These are phyloP conservation scores for Sequoiadendron giganteum DNA, from an alignment of 75 land plant genomes.

Conservation along the genomic window DNA sequence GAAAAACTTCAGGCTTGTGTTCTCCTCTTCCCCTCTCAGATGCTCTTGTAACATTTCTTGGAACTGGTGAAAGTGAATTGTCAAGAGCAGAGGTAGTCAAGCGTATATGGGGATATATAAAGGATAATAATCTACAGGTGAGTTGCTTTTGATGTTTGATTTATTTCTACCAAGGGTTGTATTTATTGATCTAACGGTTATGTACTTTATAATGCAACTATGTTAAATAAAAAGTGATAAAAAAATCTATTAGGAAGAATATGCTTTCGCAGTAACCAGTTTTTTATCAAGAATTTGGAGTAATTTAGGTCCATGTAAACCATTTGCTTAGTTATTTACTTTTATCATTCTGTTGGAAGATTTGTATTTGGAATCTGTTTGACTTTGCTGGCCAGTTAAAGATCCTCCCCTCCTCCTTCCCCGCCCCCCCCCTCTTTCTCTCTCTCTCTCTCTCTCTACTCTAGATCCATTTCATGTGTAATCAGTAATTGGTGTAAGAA, in stretches of 20 bases:
- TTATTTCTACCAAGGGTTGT: not conserved
- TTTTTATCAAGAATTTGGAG: not conserved
- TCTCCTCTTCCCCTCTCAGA: conserved; percentile 83
- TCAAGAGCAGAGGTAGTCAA: conserved; percentile 73
- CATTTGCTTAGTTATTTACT: not conserved
- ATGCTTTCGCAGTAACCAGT: not conserved
- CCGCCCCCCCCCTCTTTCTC: too few relatives aligned
- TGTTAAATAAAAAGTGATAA: not conserved
- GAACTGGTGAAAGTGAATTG: conserved; percentile 74
- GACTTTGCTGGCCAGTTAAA: not conserved
- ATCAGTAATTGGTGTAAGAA: not conserved
- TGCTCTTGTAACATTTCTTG: conserved; percentile 69
- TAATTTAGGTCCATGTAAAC: not conserved
- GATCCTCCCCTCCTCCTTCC: too few relatives aligned
- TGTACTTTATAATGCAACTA: not conserved
- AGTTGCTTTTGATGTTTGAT: not conserved
- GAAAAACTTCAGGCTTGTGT: conserved; percentile 46
- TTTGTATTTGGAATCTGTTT: not conserved
- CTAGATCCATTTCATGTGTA: not conserved
- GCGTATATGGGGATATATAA: conserved; percentile 91
- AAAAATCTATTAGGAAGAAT: not conserved
- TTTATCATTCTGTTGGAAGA: not conserved
- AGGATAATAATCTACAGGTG: conserved; percentile 85
- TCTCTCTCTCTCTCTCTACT: not conserved
- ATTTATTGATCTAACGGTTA: not conserved